Evolutionary conservation across 768 basidiomycete genomes (phyloP).

Genomic region (Boletus eberwhitei): DNA sequence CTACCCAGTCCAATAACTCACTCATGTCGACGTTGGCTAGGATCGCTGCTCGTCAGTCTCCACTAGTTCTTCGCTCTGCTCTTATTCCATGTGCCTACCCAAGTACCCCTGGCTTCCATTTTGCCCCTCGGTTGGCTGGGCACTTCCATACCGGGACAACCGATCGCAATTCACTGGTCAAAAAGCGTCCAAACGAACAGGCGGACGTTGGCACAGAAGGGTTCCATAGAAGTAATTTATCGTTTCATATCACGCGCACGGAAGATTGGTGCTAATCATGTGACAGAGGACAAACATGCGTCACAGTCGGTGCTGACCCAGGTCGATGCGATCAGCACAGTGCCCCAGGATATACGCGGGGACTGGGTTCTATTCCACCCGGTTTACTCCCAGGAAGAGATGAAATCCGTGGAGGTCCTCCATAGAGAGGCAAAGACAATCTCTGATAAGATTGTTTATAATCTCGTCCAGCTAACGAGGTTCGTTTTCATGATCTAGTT

Average conservation of each 20-base stretch:
- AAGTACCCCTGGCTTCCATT: conserved; percentile 1
- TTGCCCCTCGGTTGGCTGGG: background rate
- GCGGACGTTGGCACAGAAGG: conserved; percentile 34
- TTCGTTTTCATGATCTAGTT: conserved; percentile 18
- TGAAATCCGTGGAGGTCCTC: conserved; percentile 74
- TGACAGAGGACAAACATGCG: conserved; percentile 27
- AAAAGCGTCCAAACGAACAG: conserved; percentile 21
- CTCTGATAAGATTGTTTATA: conserved; percentile 69
- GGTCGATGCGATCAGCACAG: conserved; percentile 48
- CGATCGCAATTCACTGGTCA: conserved; percentile 22
- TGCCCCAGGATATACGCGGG: conserved; percentile 56
- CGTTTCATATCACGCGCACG: background rate
- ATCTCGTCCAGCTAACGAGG: conserved; percentile 58
- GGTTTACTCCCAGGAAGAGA: conserved; percentile 75
- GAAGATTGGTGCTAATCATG: background rate
- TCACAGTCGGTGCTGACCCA: conserved; percentile 15
- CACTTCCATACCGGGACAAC: conserved; percentile 26
- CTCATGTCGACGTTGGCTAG: conserved; percentile 18
- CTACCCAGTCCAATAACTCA: background rate
- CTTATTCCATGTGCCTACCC: conserved; percentile 6
- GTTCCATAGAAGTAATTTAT: conserved; percentile 29
- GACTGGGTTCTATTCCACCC: conserved; percentile 95
- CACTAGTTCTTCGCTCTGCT: conserved; percentile 8
- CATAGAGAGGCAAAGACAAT: conserved; percentile 61
- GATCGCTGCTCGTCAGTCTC: conserved; percentile 7